phyloP scores from a whole-genome alignment of 1,284 basidiomycete genomes.

The Leccinum glutinopallens region DNA sequence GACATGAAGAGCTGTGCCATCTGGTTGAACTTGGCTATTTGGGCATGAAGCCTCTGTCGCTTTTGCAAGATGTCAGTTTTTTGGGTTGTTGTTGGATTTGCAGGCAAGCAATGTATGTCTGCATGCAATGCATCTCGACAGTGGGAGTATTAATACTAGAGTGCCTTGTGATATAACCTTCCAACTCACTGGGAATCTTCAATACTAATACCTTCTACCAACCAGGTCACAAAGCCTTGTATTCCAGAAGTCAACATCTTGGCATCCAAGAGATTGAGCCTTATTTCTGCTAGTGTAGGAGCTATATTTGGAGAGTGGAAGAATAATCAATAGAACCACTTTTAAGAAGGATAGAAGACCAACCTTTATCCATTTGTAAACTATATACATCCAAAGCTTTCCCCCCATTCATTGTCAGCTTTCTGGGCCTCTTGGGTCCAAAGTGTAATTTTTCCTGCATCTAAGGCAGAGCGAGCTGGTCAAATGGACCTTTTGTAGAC shows the following conservation, averaged over 20 bases:
- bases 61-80: not conserved
- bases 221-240: constrained; percentile 2
- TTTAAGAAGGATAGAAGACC: not conserved
- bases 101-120: not conserved
- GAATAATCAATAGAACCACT: no score
- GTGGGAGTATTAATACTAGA: not conserved
- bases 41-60: not conserved
- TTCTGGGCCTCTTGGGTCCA: not conserved
- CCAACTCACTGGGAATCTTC: constrained; percentile 15
- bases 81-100: not conserved
- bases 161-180: no score
- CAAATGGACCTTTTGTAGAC: not conserved
- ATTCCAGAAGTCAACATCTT: no score
- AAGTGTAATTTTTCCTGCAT: not conserved
- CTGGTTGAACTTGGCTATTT: constrained; percentile 10
- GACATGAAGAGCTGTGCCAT: not conserved
- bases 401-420: not conserved
- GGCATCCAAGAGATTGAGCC: not conserved
- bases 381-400: not conserved
- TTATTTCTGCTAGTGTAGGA: constrained; percentile 12
- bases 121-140: constrained; percentile 2
- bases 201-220: constrained; percentile 13
- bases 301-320: constrained; percentile 4
- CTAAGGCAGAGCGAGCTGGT: not conserved
- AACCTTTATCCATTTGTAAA: not conserved